Evolutionary conservation across 768 basidiomycete species (phyloP), one percentile per base, ranked within the genome.

Genomic region (Lentinula edodes): DNA sequence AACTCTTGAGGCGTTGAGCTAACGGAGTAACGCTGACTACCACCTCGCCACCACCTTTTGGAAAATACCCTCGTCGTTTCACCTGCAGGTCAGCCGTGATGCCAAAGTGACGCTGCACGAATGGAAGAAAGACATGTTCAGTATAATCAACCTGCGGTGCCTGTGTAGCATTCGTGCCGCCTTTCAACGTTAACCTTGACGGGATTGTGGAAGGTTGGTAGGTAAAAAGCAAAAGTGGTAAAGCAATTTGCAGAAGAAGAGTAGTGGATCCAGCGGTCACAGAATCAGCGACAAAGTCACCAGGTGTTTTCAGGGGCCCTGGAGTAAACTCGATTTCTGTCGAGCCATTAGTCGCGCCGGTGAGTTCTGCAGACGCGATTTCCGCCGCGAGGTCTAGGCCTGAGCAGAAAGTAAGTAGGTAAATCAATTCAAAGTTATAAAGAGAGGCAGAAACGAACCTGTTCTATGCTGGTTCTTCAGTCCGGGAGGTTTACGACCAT

Each of bases 91-190:
- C 71, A 1, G 80, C 71, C 45, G 78, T 57, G 16, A 78, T 65
- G 1, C 79, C 78, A 68, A 90, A 85, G 69, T 88, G 85, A 10
- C 71, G 75, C 23, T 72, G 74, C 35, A 90, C 70, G 69, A 92
- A 93, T 0, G 90, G 90, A 6, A 92, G 69, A 67, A 92, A 78
- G 53, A 91, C 73, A 63, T 84, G 74, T 53, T 83, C 76, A 4
- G 80, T 81, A 69, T 90, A 91, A 72, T 92, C 90, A 34, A 90
- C 81, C 64, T 91, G 91, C 0, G 91, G 91, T 5, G 90, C 89
- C 46, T 79, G 71, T 2, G 75, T 72, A 18, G 89, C 88, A 63
- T 91, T 91, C 2, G 90, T 91, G 2, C 90, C 91, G 7, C 91
- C 90, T 0, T 75, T 74, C 1, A 92, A 78, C 8, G 74, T 74